These are phyloP conservation scores for Podaxis mareebaensis DNA, from an alignment of 768 basidiomycete genomes.

Conservation along the genomic window DNA sequence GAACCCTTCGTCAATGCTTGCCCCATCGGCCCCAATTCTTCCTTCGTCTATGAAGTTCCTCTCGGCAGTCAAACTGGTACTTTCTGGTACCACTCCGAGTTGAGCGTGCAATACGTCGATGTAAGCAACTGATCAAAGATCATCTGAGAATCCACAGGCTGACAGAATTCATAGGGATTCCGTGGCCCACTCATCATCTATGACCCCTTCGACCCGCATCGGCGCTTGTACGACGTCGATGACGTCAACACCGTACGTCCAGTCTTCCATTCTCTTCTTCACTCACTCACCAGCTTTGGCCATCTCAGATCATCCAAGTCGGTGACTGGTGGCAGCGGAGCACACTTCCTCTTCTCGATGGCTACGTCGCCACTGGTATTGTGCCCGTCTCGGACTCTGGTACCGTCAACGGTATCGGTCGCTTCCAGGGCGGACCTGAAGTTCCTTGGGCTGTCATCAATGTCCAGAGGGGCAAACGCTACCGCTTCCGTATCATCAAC, in stretches of 20 bases:
- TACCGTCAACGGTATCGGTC: constrained; percentile 48
- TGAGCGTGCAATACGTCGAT: constrained; percentile 14
- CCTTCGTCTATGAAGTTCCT: constrained; percentile 43
- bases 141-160: constrained; percentile 3
- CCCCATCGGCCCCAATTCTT: constrained; percentile 41
- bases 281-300: constrained; percentile 24
- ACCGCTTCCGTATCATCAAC: constrained; percentile 56
- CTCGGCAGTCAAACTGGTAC: constrained; percentile 26
- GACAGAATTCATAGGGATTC: constrained; percentile 33
- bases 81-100: constrained; percentile 26
- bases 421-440: constrained; percentile 40
- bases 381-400: constrained; percentile 37
- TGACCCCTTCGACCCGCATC: constrained; percentile 31
- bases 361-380: constrained; percentile 25
- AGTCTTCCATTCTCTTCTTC: constrained; percentile 21
- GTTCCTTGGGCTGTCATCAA: constrained; percentile 40
- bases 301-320: constrained; percentile 25
- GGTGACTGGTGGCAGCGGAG: constrained; percentile 45
- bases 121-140: neutral
- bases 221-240: constrained; percentile 18
- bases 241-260: constrained; percentile 21
- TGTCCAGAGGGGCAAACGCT: constrained; percentile 42
- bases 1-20: constrained; percentile 43
- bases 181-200: constrained; percentile 41
- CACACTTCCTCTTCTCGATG: constrained; percentile 30